Base-by-base conservation (phyloP, 495 filamentous ascomycete genomes). In the Talaromyces ruber region DNA sequence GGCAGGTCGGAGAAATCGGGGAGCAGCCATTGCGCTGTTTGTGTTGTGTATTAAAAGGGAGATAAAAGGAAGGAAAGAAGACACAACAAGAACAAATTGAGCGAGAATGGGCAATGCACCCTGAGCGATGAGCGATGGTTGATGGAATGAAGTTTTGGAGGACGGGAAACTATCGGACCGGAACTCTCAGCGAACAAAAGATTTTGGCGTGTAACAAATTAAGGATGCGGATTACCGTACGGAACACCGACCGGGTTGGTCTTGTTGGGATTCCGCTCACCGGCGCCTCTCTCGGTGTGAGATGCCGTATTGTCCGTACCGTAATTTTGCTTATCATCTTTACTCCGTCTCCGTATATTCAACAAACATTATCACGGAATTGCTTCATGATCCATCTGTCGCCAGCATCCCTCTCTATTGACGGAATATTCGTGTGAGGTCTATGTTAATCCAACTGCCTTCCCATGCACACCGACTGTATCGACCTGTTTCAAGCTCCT, bases 1-100 rank as follows among this genome's bases (percentile, higher is more conserved):
- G 71, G 89, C 88, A 67, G 90, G 90, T 76, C 90, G 90, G 78
- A 93, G 84, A 73, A 92, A 81, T 76, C 89, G 86, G 74, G 87
- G 87, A 75, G 78, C 76, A 64, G 82, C 79, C 85, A 88, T 88
- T 68, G 70, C 74, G 67, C 62, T 63, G 53, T 61, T 59, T 30
- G 63, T 59, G 55, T 60, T 54, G n/a, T 54, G 51, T 26, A 26
- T 54, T 28, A 26, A 28, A 54, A 26, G 51, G 12, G n/a, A 18
- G 26, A 45, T 47, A 63, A 39, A 68, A 55, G 51, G 62, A 61
- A 43, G 28, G 59, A 39, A 65, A 71, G 63, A 59, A 65, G 57
- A 21, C 30, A 59, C 57, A 64, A 50, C 21, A 52, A 68, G 59
- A 64, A 29, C 66, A 64, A 64, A 73, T 70, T 52, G 69, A 71